A percentile compares a stretch with the other conserved stretches of the same genome.
These are phyloP conservation scores for Mucuna pruriens DNA, from an alignment of 306 rosid genomes.

Conservation along the genomic window DNA sequence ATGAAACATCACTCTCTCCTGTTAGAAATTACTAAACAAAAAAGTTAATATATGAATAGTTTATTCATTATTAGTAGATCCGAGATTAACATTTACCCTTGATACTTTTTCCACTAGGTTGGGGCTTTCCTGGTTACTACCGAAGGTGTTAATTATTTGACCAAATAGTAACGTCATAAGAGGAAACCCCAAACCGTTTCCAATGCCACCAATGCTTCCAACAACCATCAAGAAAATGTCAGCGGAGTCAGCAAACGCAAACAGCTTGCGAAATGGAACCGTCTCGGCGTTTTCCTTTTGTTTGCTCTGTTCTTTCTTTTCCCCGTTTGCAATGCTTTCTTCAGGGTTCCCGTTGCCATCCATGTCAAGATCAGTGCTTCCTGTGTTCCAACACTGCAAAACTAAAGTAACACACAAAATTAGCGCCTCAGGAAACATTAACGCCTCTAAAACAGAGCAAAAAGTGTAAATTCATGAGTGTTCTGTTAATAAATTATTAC, in stretches of 20 bases:
- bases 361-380: no score
- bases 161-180: conserved; percentile 78
- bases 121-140: conserved; percentile 50
- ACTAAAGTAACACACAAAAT: no score
- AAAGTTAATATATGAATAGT: no score
- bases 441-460: no score
- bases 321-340: conserved; percentile 40
- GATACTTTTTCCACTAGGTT: conserved; percentile 56
- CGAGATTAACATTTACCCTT: conserved; percentile 56
- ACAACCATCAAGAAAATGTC: conserved; percentile 62
- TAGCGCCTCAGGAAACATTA: no score
- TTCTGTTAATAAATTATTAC: no score
- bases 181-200: conserved; percentile 72
- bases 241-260: conserved; percentile 75
- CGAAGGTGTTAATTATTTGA: conserved; percentile 64
- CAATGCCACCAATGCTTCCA: conserved; percentile 77
- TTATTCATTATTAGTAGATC: no score
- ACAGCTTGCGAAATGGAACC: conserved; percentile 71
- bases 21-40: no score
- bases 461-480: no score
- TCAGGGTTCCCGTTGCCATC: no score
- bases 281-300: conserved; percentile 50
- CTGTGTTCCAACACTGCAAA: no score
- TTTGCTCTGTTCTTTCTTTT: conserved; percentile 42
- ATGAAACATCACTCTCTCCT: no score